phyloP scores from a whole-genome alignment of 768 basidiomycete species.

The Boletales sp. region DNA sequence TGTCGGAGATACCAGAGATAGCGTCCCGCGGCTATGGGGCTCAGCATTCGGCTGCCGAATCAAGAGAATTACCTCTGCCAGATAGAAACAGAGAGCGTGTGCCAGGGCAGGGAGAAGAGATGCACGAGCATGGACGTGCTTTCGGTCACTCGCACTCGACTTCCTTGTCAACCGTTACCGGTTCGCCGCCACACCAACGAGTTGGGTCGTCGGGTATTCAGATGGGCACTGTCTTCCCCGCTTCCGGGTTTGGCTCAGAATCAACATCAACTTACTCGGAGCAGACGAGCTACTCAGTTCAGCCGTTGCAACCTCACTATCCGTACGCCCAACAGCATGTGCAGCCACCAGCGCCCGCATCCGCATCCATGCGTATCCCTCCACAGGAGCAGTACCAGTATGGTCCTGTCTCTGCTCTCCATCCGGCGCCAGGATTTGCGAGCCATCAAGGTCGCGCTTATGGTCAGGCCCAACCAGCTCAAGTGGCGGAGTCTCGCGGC shows the following conservation, averaged over 20 bases:
- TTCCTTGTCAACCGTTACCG: constrained; percentile 25
- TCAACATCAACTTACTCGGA: neutral
- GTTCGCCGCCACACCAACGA: constrained; percentile 12
- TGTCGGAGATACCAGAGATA: neutral
- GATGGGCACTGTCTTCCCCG: neutral
- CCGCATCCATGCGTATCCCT: neutral
- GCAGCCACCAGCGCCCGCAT: constrained; percentile 4
- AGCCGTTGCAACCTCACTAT: neutral
- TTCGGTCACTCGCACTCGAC: constrained; percentile 17
- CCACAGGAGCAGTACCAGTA: constrained; percentile 12
- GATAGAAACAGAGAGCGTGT: neutral
- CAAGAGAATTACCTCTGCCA: neutral
- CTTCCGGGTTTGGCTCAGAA: neutral
- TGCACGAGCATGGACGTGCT: neutral
- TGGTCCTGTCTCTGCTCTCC: neutral
- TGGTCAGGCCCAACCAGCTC: neutral
- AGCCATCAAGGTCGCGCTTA: neutral
- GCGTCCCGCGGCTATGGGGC: neutral
- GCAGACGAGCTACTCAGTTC: constrained; percentile 3
- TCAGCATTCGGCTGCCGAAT: neutral
- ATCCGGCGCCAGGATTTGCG: constrained; percentile 1
- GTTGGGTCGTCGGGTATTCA: neutral
- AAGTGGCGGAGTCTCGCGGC: neutral
- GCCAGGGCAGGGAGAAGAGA: neutral
- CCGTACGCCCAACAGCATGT: constrained; percentile 9